Base-by-base conservation (phyloP, 2,329 filamentous ascomycete genomes). In the Dothistroma septosporum region DNA sequence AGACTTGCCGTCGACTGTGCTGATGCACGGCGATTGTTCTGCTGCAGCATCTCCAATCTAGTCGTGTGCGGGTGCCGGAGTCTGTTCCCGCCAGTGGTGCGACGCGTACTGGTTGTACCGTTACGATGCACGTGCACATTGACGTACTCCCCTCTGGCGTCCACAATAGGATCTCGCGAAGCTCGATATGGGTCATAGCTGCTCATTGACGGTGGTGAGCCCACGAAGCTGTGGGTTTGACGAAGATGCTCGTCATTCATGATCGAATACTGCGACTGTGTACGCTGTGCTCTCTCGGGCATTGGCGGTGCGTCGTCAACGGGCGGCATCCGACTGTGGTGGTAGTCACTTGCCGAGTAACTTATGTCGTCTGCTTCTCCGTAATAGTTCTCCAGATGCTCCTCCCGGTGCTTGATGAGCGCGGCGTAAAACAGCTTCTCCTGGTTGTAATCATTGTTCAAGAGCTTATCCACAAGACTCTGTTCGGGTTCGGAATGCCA, bases 381-480 rank as follows among this genome's bases (percentile, higher is more conserved):
- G 58, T 81, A 77, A 71, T 94, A 97, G 71, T 96, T 90, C 73
- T 97, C 92, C 1, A 96, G 76, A 67, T 94, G 88, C 64, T 91
- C 87, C 65, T 96, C 87, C 49, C 90, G 85, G 73, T 96, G 95
- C 73, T 88, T 89, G 65, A 88, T 77, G 8, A 99, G 82, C 21
- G 95, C 83, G 76, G 87, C 89, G 75, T 97, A 99, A 75, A 97
- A 97, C 66, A 93, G 83, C 72, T 96, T 96, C 72, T 97, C 92
- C 58, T 96, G 91, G 65, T 96, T 97, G 4, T 74, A 76, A 68
- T 81, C 78, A 48, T 75, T 69, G 66, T 74, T 78, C 57, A 79
- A 66, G n/a, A 97, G 80, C 69, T 86, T 88, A 58, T 85, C 79
- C 24, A 88, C 82, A 22, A 97, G 77, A 19, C 87, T 83, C 31